Conservation (phyloP, 2,329 filamentous ascomycete species). For the Laburnicola sp. region DNA sequence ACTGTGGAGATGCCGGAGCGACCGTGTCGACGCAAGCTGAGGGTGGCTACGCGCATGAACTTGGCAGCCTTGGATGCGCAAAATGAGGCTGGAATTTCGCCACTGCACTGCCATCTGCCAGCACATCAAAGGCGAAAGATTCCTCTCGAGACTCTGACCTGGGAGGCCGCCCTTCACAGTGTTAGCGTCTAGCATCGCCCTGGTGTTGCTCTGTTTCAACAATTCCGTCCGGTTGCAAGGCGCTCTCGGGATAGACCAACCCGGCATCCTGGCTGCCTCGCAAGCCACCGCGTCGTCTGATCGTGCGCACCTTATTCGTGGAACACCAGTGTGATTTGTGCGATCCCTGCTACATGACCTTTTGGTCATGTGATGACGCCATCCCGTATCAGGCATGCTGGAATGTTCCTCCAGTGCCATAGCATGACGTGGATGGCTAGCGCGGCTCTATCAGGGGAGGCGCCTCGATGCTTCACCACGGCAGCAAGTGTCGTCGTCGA, state of each 20-base stretch:
- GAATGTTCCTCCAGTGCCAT: slow-evolving; percentile 12
- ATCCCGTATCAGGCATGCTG: slow-evolving; percentile 23
- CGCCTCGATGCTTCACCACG: slow-evolving; percentile 8
- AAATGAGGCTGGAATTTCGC: slow-evolving; percentile 41
- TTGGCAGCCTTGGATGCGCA: slow-evolving; percentile 23
- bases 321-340: slow-evolving; percentile 27
- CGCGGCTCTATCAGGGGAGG: slow-evolving; percentile 29
- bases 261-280: slow-evolving; percentile 33
- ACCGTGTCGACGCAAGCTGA: slow-evolving; percentile 17
- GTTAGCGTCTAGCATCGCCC: too few relatives aligned
- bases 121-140: slow-evolving; percentile 29
- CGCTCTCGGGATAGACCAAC: slow-evolving; percentile 22
- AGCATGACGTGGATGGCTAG: slow-evolving; percentile 25
- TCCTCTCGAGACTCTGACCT: not conserved
- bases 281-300: slow-evolving; percentile 34
- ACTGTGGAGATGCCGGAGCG: slow-evolving; percentile 12
- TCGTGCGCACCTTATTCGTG: slow-evolving; percentile 38
- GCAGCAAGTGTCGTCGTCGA: slow-evolving; percentile 6
- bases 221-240: slow-evolving; percentile 27
- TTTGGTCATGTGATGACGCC: slow-evolving; percentile 35
- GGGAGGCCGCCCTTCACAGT: slow-evolving; percentile 2
- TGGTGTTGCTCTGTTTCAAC: slow-evolving; percentile 22
- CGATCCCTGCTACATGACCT: slow-evolving; percentile 29
- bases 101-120: slow-evolving; percentile 22
- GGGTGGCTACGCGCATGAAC: slow-evolving; percentile 36